phyloP scores from a whole-genome alignment of 1,139 yeast genomes.

The Taphrina flavorubra region DNA sequence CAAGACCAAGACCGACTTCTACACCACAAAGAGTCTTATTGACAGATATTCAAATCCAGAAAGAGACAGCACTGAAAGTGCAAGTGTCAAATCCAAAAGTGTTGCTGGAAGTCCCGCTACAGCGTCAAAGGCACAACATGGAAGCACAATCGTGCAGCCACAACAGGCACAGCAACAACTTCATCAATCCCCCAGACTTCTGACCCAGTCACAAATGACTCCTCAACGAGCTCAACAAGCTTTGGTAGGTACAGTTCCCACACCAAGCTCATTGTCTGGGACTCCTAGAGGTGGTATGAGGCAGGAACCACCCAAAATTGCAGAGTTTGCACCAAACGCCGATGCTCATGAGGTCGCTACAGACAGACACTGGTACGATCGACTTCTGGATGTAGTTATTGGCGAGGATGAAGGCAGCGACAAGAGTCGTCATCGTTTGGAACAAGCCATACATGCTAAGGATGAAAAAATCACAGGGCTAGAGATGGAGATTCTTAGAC shows the following conservation, averaged over 20 bases:
- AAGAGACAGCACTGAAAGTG: background rate
- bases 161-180: background rate
- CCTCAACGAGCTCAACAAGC: conserved; percentile 20
- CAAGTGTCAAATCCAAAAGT: background rate
- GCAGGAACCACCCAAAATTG: conserved; percentile 11
- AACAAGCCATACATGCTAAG: conserved; percentile 10
- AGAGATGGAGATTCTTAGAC: conserved; percentile 25
- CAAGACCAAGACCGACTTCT: conserved; percentile 79
- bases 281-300: background rate
- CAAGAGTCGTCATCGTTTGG: conserved; percentile 30
- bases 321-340: conserved; percentile 34
- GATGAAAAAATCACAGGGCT: conserved; percentile 32
- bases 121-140: background rate
- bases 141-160: background rate
- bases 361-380: conserved; percentile 53
- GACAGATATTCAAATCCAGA: conserved; percentile 55
- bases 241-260: conserved; percentile 27
- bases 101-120: background rate
- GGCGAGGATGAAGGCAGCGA: conserved; percentile 59
- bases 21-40: conserved; percentile 73
- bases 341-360: conserved; percentile 8
- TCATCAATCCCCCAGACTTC: conserved; percentile 15
- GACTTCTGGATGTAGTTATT: conserved; percentile 60
- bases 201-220: conserved; percentile 18
- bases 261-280: conserved; percentile 32